A percentile compares a stretch with the other conserved stretches of the same genome.
phyloP scores from a whole-genome alignment of 768 basidiomycete species.

The Daedaleopsis sinensis region DNA sequence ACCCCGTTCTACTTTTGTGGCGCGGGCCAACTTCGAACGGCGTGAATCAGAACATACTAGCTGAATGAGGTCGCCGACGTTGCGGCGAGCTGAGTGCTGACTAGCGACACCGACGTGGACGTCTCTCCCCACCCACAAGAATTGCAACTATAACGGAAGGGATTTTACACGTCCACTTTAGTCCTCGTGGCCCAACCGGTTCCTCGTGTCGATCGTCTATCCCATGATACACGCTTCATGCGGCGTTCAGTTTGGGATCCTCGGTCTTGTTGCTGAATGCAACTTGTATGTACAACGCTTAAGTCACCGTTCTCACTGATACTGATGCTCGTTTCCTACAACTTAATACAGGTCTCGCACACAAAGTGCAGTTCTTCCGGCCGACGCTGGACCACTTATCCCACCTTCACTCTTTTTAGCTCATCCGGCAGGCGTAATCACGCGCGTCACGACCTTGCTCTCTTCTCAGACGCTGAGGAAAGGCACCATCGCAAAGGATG shows the following conservation, averaged over 20 bases:
- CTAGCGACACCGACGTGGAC: no score
- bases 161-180: no score
- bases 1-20: no score
- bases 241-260: constrained; percentile 62
- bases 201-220: constrained; percentile 60
- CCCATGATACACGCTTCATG: constrained; percentile 67
- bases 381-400: constrained; percentile 39
- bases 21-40: no score
- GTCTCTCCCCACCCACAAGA: no score
- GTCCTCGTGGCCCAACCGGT: constrained; percentile 58
- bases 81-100: no score
- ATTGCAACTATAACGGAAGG: no score
- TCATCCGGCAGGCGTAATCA: background rate
- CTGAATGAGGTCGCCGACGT: no score
- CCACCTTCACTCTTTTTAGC: constrained; percentile 29
- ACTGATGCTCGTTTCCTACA: no score
- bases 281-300: background rate
- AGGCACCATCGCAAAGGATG: background rate
- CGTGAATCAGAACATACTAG: no score
- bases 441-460: constrained; percentile 7
- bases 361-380: constrained; percentile 52
- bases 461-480: constrained; percentile 9
- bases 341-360: constrained; percentile 47
- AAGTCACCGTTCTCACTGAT: background rate
- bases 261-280: constrained; percentile 69